phyloP scores from a whole-genome alignment of 495 filamentous ascomycete genomes.

The Cetradonia linearis region DNA sequence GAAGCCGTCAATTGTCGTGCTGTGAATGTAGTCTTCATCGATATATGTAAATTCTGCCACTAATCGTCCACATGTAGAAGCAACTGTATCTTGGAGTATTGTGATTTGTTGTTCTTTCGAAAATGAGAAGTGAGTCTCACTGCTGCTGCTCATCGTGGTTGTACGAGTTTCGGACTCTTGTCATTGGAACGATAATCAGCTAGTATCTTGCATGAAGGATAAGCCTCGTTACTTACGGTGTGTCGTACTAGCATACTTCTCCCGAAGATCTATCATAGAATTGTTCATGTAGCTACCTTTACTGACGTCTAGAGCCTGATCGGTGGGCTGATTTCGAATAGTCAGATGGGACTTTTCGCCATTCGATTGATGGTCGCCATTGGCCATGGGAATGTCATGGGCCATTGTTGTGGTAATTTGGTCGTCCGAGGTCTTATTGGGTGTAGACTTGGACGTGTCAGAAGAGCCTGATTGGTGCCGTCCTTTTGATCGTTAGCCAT shows the following conservation, averaged over 20 bases:
- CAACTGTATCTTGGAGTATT: constrained; percentile 21
- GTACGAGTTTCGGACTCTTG: constrained; percentile 3
- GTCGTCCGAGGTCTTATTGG: neutral
- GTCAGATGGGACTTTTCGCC: constrained; percentile 1
- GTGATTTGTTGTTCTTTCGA: constrained; percentile 20
- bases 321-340: neutral
- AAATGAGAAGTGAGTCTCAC: constrained; percentile 5
- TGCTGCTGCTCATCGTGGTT: constrained; percentile 4
- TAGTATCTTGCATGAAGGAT: neutral
- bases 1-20: constrained; percentile 24
- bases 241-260: neutral
- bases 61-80: constrained; percentile 11
- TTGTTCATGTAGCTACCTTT: constrained; percentile 5
- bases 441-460: neutral
- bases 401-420: neutral
- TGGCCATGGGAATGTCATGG: neutral
- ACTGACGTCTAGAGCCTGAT: neutral
- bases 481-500: neutral
- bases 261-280: neutral
- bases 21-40: constrained; percentile 17
- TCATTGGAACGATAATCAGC: neutral
- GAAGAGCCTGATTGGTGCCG: constrained; percentile 8
- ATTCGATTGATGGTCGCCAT: neutral
- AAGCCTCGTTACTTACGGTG: neutral
- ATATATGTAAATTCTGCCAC: constrained; percentile 18